Evolutionary conservation across 2,329 filamentous ascomycete species (phyloP), one percentile per base, ranked within the genome.

Genomic region (Berkeleyomyces rouxiae): DNA sequence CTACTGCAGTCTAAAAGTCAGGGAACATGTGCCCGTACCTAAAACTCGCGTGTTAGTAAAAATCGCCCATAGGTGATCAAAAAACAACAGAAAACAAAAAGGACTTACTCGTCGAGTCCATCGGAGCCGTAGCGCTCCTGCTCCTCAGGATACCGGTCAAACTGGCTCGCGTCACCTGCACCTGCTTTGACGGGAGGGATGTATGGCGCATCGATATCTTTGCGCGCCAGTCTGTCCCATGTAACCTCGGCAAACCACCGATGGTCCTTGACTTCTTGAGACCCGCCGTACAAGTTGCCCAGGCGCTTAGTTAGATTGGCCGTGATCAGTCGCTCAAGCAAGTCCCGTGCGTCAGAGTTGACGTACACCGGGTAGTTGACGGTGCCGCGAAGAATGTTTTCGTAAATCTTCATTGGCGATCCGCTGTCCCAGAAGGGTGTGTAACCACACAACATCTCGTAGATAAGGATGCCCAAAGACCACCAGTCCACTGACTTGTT

Each of bases 401-500:
- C 93, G 76, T 99, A 99, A 70, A 99, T 99, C 76, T 96, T 96
- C 83, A 99, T 95, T 2, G 93, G 92, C 53, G 90, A 96, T 62
- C 92, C 93, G 69, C 88, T 89, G 73, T 99, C 93, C 92, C 93
- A 99, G 78, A 99, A 99, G 4, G 93, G 93, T 4, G 93, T 99
- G 75, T 96, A 99, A 37, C 93, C 93, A 72, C 93, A 97, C 44
- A 99, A 82, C 93, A 99, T 99, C 79, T 99, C 93, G 74, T 96
- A 99, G 73, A 99, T 97, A 68, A 99, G 78, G 71, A 99, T 97
- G 55, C 93, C 93, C 64, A 99, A 80, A 61, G 92, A 97, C 93
- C 93, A 99, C 93, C 93, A 99, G 73, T 99, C 93, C 16, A 99
- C 93, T 47, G 92, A 96, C 74, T 97, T 99, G 78, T 99, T 99